Base-by-base conservation (phyloP, 345 rosid genomes). In the Populus ilicifolia region DNA sequence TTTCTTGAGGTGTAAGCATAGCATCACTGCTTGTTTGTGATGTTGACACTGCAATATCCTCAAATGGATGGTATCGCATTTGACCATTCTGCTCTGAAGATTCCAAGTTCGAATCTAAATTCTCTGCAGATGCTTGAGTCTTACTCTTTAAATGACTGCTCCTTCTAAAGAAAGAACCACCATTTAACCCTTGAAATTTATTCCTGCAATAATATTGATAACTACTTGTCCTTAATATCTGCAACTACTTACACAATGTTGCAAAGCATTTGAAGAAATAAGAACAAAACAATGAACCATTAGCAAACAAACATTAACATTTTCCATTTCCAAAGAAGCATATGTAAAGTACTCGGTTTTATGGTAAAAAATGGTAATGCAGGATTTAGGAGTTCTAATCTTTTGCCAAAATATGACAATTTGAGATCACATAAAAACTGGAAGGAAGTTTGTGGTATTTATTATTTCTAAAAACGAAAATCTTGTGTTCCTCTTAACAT, bases 11-110 rank as follows among this genome's bases (percentile, higher is more conserved):
- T 2, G 97, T 82, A 72, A 91, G 98, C 76, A 80, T 82, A 23
- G 88, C 88, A 48, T 86, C 92, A 70, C 72, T 87, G 33, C 71
- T 66, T 63, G 69, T 86, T 59, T 79, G 80, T 23, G 89, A 86
- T 4, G 75, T 77, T 25, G 88, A 80, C 68, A 85, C 89, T 14
- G 85, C 87, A 59, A 96, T 84, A 27, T 92, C 97, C 89, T 96
- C 99, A 73, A 85, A 92, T 1, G 98, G 98, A 84, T 96, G 98
- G 80, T 92, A 93, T 29, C 74, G 80, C 3, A 81, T 43, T 80
- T 78, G 81, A 25, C 84, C 89, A 69, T 84, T 89, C 82, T 77
- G 83, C 81, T 88, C 89, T 12, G 82, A 71, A 54, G 98, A 89
- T 86, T 89, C 93, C 20, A 89, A 86, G 21, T 89, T 88, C 0